Evolutionary conservation across 225 moss, liverwort and hornwort species (phyloP), one percentile per base, ranked within the genome.

Genomic region (Sphagnum contortum): DNA sequence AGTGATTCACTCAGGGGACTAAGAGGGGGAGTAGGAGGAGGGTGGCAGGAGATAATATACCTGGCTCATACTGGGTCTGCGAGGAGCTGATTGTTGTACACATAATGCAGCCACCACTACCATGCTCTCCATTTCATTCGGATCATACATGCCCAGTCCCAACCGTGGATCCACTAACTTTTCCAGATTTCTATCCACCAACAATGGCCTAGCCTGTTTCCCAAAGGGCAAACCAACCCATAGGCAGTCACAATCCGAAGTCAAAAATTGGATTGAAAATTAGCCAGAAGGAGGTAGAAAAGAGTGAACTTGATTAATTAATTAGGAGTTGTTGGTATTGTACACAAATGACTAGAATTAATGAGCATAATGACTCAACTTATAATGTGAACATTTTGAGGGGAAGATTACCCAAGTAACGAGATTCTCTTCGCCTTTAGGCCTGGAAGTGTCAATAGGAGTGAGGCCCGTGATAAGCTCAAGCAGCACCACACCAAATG

Each of bases 401-500:
- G 29, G 29, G 29, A 29, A 29, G 29, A 29, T 29, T 73, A 87
- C 86, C 86, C 86, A 83, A 47, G 71, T 87, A 55, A 83, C 86
- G 2, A 87, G 75, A 57, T 83, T 87, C 65, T 87, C 80, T 77
- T 83, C 80, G 67, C 86, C 86, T 61, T 87, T 87, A 4, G 74
- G 77, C 61, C 68, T 69, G 2, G 65, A 69, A 14, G 80, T 77
- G 48, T 87, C 83, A 55, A 87, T 78, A 7, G 86, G 83, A 57
- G 69, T 75, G 64, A 77, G 77, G 67, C 86, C 86, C 0, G 83
- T 87, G 46, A 87, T 78, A 48, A 87, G 86, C 74, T 87, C 80
- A 8, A 87, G 75, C 12, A 87, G 83, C 67, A 87, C 83, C 57
- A 87, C 80, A 49, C 86, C 86, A 66, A 77, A 83, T 69, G 83